These are phyloP conservation scores for Acrodontium crateriforme DNA, from an alignment of 2,329 filamentous ascomycete species.

Conservation along the genomic window DNA sequence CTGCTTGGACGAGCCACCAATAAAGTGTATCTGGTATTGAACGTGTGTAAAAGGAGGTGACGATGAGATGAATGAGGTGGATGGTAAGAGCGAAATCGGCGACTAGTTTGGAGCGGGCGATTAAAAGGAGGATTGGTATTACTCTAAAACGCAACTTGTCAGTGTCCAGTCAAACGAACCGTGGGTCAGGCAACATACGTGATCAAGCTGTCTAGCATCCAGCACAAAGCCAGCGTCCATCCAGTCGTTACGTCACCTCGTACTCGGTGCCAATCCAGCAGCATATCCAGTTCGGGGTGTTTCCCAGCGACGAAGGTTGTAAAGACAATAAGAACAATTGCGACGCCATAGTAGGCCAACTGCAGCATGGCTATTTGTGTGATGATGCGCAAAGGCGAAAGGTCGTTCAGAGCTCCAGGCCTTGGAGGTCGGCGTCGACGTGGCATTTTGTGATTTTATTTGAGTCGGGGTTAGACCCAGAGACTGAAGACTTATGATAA, in stretches of 20 bases:
- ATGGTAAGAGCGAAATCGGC: constrained; percentile 88
- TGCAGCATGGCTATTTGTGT: constrained; percentile 54
- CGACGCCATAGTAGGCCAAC: constrained; percentile 48
- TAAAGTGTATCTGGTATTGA: constrained; percentile 62
- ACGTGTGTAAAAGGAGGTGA: constrained; percentile 66
- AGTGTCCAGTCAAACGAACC: constrained; percentile 1
- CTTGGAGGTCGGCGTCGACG: constrained; percentile 48
- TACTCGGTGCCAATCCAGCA: constrained; percentile 50
- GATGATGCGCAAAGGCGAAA: constrained; percentile 52
- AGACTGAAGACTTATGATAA: too few species aligned
- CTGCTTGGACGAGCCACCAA: constrained; percentile 67
- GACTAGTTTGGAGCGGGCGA: constrained; percentile 83
- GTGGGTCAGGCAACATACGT: constrained; percentile 41
- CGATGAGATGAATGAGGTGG: constrained; percentile 66
- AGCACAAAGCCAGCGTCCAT: constrained; percentile 55
- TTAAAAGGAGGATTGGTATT: constrained; percentile 67
- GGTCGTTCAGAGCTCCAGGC: constrained; percentile 51
- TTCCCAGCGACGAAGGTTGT: constrained; percentile 52
- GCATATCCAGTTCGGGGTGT: constrained; percentile 42
- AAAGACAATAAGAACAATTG: constrained; percentile 50
- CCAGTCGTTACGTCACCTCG: constrained; percentile 55
- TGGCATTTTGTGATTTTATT: constrained; percentile 34
- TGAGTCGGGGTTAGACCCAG: too few species aligned
- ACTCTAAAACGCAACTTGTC: constrained; percentile 42
- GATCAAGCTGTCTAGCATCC: constrained; percentile 51